phyloP scores from a whole-genome alignment of 2,329 filamentous ascomycete genomes.

The Ceratocystis diversiconidia region DNA sequence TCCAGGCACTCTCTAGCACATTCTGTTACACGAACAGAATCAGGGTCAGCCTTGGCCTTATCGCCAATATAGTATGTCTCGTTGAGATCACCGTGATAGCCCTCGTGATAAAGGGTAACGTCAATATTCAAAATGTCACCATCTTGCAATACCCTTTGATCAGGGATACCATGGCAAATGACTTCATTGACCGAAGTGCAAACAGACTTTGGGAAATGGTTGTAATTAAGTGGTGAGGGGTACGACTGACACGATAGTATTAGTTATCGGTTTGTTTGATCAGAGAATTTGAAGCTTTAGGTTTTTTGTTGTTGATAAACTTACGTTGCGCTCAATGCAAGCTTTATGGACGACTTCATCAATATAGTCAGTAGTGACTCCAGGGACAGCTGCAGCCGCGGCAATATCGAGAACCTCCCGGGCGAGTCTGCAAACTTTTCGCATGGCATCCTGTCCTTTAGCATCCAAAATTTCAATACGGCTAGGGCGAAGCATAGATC shows the following conservation, averaged over 20 bases:
- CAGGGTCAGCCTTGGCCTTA: constrained; percentile 67
- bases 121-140: constrained; percentile 97
- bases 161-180: constrained; percentile 96
- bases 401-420: constrained; percentile 89
- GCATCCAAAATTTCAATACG: constrained; percentile 73
- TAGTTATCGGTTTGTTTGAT: constrained; percentile 2
- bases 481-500: constrained; percentile 51
- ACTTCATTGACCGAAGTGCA: constrained; percentile 95
- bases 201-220: constrained; percentile 92
- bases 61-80: constrained; percentile 98
- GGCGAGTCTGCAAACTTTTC: constrained; percentile 74
- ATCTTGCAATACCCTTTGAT: constrained; percentile 71
- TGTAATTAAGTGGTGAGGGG: constrained; percentile 88
- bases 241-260: constrained; percentile 52
- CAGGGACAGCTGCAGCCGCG: constrained; percentile 69
- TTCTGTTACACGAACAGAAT: constrained; percentile 82
- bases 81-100: constrained; percentile 92
- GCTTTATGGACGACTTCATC: constrained; percentile 92
- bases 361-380: constrained; percentile 88
- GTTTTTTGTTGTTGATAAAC: constrained; percentile 24
- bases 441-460: constrained; percentile 74
- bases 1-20: constrained; percentile 77
- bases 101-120: constrained; percentile 83
- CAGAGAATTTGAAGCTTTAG: background rate
- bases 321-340: constrained; percentile 79